Base-by-base conservation (phyloP, 176 grass and related monocot species). In the Tillandsia leiboldiana region DNA sequence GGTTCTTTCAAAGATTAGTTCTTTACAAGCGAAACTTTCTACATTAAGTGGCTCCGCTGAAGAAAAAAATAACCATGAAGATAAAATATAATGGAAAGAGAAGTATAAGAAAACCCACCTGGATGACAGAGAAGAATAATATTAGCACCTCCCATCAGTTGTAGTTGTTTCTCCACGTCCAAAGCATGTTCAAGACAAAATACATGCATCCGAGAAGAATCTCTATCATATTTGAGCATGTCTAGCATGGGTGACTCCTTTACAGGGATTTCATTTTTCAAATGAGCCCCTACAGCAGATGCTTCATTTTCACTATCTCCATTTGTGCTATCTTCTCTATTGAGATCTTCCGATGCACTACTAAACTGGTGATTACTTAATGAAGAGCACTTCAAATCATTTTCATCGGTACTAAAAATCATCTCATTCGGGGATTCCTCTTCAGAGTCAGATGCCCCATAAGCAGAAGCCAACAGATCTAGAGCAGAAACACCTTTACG, bases 141-240 rank as follows among this genome's bases (percentile, higher is more conserved):
- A 75, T 99, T 72, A 70, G 84, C 87, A 66, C 94, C 94, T 65
- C 94, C 94, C 50, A 93, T 84, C 68, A 73, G 72, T 76, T 90
- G 77, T 70, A 99, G 86, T 77, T 83, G 80, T 75, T 79, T 90
- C 82, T 86, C 91, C 72, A 86, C 88, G 70, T 93, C 90, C 77
- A 85, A 80, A 81, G 89, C 89, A 81, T 99, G 94, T 81, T 99
- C 94, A 67, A 99, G 87, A 93, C 94, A 99, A 83, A 99, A 99
- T 27, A 93, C 90, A 81, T 99, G 94, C 84, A 90, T 99, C 73
- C 87, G 81, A 51, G 89, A 99, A 67, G 86, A 90, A 76, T 99
- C 89, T 73, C 81, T 93, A 56, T 85, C 88, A 77, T 70, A 77
- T 66, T 72, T 83, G 51, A 85, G 80, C 77, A 82, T 62, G 79